phyloP scores from a whole-genome alignment of 768 basidiomycete genomes.

The Tulasnella sp. region DNA sequence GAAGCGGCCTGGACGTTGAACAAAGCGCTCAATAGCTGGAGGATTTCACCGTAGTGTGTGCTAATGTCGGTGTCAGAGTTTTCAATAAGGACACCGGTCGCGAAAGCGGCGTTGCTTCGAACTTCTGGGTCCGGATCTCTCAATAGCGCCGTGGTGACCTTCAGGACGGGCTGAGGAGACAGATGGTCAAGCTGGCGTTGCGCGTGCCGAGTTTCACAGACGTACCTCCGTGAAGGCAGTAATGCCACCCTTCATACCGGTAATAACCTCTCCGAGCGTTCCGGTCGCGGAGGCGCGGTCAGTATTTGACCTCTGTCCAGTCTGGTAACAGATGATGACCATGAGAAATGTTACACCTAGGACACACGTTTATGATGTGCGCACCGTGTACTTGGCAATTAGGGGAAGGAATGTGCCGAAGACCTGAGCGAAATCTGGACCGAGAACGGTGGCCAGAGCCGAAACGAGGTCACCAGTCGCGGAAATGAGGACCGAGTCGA shows the following conservation, averaged over 20 bases:
- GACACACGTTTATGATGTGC: conserved; percentile 61
- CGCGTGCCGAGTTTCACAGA: no score
- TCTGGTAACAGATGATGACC: conserved; percentile 51
- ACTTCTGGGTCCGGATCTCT: conserved; percentile 89
- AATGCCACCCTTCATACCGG: conserved; percentile 83
- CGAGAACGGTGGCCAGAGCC: conserved; percentile 82
- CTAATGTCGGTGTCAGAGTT: conserved; percentile 81
- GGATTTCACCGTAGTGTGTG: conserved; percentile 66
- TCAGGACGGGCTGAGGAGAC: conserved; percentile 57
- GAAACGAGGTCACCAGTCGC: conserved; percentile 94
- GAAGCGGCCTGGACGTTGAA: conserved; percentile 70
- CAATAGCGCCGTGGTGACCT: conserved; percentile 83
- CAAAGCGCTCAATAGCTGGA: conserved; percentile 76
- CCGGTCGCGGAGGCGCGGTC: conserved; percentile 95
- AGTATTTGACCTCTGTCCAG: conserved; percentile 81
- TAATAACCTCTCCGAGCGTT: conserved; percentile 92
- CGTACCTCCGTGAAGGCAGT: conserved; percentile 73
- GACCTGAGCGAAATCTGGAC: conserved; percentile 76
- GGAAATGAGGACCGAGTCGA: conserved; percentile 92
- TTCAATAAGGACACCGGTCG: conserved; percentile 87
- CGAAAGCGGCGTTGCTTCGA: conserved; percentile 94
- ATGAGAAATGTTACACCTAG: not conserved
- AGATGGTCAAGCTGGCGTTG: not conserved
- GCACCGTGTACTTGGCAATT: conserved; percentile 70
- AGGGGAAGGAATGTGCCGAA: conserved; percentile 88